Percentiles rank a stretch among this genome's conserved stretches.
Evolutionary conservation across 768 basidiomycete genomes (phyloP).

Genomic region (Hygrocybe coccinea): DNA sequence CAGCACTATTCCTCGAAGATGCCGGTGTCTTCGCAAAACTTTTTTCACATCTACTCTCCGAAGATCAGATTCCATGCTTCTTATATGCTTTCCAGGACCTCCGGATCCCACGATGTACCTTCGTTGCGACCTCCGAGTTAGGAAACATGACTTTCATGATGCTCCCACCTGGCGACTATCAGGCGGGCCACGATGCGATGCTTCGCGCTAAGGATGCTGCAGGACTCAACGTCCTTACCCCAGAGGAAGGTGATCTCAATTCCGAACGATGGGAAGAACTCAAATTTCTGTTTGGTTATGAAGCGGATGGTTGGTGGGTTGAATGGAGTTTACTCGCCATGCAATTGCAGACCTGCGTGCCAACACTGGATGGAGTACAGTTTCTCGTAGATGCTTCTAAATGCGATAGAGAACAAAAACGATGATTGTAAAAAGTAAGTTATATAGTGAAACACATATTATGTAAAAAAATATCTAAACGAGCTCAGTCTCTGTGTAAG

Average conservation of each 20-base stretch:
- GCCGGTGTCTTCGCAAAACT: slow-evolving; percentile 55
- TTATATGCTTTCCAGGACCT: slow-evolving; percentile 54
- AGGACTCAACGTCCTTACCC: slow-evolving; percentile 11
- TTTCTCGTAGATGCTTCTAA: neutral
- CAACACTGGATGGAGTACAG: neutral
- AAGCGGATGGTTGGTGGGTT: slow-evolving; percentile 59
- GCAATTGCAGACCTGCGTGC: slow-evolving; percentile 3
- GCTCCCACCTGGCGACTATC: slow-evolving; percentile 41
- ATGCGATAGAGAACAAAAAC: too few species aligned
- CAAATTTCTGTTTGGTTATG: slow-evolving; percentile 47
- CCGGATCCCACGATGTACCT: slow-evolving; percentile 43
- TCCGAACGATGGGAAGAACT: slow-evolving; percentile 43
- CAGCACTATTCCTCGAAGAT: slow-evolving; percentile 55
- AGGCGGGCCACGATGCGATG: slow-evolving; percentile 40
- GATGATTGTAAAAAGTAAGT: too few species aligned
- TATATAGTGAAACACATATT: too few species aligned
- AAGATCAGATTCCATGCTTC: slow-evolving; percentile 49
- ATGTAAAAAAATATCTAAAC: too few species aligned
- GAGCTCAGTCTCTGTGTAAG: too few species aligned
- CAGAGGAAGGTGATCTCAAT: slow-evolving; percentile 16
- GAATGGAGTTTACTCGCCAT: slow-evolving; percentile 26
- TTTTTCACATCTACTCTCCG: slow-evolving; percentile 47
- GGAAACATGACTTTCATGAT: slow-evolving; percentile 42
- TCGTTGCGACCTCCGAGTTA: slow-evolving; percentile 40
- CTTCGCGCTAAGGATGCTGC: slow-evolving; percentile 19